Evolutionary conservation across 495 filamentous ascomycete species (phyloP).

Genomic region (Annulohypoxylon moriforme): DNA sequence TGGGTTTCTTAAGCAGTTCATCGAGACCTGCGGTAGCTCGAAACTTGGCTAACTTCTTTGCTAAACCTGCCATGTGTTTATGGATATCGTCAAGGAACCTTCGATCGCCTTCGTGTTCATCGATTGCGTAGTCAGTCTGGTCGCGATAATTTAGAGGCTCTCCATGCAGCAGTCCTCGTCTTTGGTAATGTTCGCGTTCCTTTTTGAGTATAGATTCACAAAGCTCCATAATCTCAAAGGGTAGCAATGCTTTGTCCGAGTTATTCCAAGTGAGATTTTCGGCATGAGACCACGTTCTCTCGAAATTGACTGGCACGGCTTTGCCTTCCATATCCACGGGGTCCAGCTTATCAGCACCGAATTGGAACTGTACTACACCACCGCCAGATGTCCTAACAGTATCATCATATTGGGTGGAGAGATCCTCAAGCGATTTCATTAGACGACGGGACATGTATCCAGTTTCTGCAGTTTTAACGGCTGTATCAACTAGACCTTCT

Average conservation of each 20-base stretch:
- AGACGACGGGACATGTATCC: slow-evolving; percentile 98
- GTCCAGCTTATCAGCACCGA: slow-evolving; percentile 93
- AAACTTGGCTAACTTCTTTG: slow-evolving; percentile 61
- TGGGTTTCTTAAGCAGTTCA: slow-evolving; percentile 36
- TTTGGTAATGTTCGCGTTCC: slow-evolving; percentile 72
- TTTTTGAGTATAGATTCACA: slow-evolving; percentile 71
- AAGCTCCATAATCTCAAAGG: slow-evolving; percentile 75
- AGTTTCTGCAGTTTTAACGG: slow-evolving; percentile 98
- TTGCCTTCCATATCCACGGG: slow-evolving; percentile 97
- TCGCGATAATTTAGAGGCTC: slow-evolving; percentile 71
- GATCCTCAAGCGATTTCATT: slow-evolving; percentile 98
- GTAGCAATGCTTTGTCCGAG: slow-evolving; percentile 73
- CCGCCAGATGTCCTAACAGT: slow-evolving; percentile 90
- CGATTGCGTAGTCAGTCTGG: slow-evolving; percentile 72
- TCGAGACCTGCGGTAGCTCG: slow-evolving; percentile 58
- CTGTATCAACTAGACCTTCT: slow-evolving; percentile 99
- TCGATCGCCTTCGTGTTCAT: slow-evolving; percentile 86
- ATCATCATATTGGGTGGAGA: slow-evolving; percentile 90
- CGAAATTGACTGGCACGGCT: slow-evolving; percentile 92
- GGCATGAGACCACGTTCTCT: slow-evolving; percentile 88
- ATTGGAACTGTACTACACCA: slow-evolving; percentile 94
- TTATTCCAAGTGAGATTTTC: slow-evolving; percentile 84
- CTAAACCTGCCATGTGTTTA: slow-evolving; percentile 68
- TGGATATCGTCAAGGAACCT: slow-evolving; percentile 82
- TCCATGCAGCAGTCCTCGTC: slow-evolving; percentile 63